These are phyloP conservation scores for Balamuthia mandrillaris DNA, from an alignment of 208 protist species.

Conservation along the genomic window DNA sequence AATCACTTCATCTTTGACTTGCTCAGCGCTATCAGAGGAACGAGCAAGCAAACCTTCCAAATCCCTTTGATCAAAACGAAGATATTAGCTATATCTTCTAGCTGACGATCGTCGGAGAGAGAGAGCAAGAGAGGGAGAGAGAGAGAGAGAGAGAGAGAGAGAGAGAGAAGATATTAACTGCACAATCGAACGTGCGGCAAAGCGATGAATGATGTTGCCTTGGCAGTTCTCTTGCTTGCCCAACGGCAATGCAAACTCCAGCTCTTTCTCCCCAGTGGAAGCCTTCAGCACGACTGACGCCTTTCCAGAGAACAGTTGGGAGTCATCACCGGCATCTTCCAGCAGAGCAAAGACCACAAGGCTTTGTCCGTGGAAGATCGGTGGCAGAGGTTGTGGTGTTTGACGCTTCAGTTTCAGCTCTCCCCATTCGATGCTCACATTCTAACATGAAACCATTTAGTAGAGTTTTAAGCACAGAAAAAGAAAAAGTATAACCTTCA, in stretches of 20 bases:
- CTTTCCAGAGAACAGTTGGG: neutral
- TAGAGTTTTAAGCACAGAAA: constrained; percentile 1
- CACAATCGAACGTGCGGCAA: constrained; percentile 47
- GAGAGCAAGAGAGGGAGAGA: too few species aligned
- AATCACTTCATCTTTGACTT: constrained; percentile 35
- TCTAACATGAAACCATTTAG: neutral
- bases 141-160: neutral
- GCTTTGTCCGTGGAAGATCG: constrained; percentile 47
- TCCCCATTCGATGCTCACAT: neutral
- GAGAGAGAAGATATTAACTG: neutral
- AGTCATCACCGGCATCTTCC: neutral
- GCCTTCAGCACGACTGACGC: too few species aligned
- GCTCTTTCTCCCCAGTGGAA: neutral
- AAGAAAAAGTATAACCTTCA: constrained; percentile 19
- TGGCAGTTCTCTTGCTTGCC: neutral
- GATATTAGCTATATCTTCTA: too few species aligned
- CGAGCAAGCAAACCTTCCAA: neutral
- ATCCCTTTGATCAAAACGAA: too few species aligned
- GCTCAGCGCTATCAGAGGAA: neutral
- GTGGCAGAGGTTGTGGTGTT: constrained; percentile 21
- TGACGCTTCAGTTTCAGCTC: constrained; percentile 4
- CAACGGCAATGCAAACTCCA: neutral
- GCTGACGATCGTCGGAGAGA: too few species aligned
- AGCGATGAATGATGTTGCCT: constrained; percentile 33
- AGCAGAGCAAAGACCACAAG: constrained; percentile 43